Evolutionary conservation across 768 basidiomycete genomes (phyloP).

Genomic region (Scleroderma bovista): DNA sequence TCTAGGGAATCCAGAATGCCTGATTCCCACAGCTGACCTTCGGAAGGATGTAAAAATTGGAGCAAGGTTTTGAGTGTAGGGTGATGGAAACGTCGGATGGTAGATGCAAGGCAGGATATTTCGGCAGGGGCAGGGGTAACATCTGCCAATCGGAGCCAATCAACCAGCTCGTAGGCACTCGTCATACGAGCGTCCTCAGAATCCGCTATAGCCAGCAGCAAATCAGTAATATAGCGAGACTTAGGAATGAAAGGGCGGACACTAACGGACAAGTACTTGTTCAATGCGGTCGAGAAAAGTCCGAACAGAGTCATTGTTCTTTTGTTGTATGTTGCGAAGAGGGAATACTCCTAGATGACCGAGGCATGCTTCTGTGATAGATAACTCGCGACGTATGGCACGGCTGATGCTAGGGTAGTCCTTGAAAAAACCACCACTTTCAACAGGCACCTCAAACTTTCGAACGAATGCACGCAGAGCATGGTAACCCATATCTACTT

Average conservation of each 20-base stretch:
- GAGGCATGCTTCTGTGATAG: constrained; percentile 35
- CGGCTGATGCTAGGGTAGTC: constrained; percentile 29
- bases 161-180: constrained; percentile 54
- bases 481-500: constrained; percentile 35
- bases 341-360: constrained; percentile 19
- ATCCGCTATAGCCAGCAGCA: constrained; percentile 29
- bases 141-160: constrained; percentile 51
- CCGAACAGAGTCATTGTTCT: constrained; percentile 19
- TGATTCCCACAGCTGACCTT: constrained; percentile 38
- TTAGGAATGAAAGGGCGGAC: background rate
- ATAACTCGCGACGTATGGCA: constrained; percentile 43
- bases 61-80: constrained; percentile 39
- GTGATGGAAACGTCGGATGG: constrained; percentile 37
- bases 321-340: background rate
- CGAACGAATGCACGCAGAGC: constrained; percentile 26
- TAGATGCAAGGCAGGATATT: constrained; percentile 34
- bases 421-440: constrained; percentile 25
- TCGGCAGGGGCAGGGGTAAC: constrained; percentile 30
- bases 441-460: constrained; percentile 35
- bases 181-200: constrained; percentile 28
- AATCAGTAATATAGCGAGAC: background rate
- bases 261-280: constrained; percentile 43
- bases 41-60: constrained; percentile 39
- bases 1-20: constrained; percentile 16
- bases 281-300: constrained; percentile 44